phyloP scores from a whole-genome alignment of 1,284 basidiomycete genomes.

The Rugosomyces carneus region DNA sequence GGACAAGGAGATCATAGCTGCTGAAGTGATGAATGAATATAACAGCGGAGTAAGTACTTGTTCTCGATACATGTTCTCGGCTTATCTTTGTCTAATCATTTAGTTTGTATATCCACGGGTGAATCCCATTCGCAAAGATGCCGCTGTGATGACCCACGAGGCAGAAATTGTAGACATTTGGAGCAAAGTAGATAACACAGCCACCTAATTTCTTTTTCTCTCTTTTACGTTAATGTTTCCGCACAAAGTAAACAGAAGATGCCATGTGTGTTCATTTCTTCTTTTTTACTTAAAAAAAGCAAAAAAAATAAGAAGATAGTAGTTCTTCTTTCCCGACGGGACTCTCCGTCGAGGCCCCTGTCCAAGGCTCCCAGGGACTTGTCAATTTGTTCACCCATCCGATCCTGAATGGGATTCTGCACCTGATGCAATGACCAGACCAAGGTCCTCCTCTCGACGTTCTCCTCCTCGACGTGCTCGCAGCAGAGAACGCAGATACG shows the following conservation, averaged over 20 bases:
- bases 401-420: constrained; percentile 20
- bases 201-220: constrained; percentile 9
- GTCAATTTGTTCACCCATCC: constrained; percentile 23
- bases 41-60: constrained; percentile 54
- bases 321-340: constrained; percentile 21
- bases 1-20: constrained; percentile 70
- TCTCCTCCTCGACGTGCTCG: not conserved
- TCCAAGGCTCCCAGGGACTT: constrained; percentile 3
- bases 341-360: constrained; percentile 11
- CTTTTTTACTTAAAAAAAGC: not conserved
- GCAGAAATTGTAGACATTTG: constrained; percentile 65
- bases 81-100: constrained; percentile 1
- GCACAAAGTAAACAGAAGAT: constrained; percentile 7
- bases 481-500: not conserved
- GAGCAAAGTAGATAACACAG: constrained; percentile 28
- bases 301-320: not conserved
- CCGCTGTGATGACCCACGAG: constrained; percentile 79
- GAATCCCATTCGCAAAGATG: constrained; percentile 70
- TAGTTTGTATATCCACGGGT: constrained; percentile 80
- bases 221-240: not conserved
- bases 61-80: not conserved
- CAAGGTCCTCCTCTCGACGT: constrained; percentile 2
- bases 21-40: constrained; percentile 84
- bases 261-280: constrained; percentile 11
- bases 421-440: constrained; percentile 1